Evolutionary conservation across 352 stramenopile genomes (phyloP).

Genomic region (Pythium angustatum): DNA sequence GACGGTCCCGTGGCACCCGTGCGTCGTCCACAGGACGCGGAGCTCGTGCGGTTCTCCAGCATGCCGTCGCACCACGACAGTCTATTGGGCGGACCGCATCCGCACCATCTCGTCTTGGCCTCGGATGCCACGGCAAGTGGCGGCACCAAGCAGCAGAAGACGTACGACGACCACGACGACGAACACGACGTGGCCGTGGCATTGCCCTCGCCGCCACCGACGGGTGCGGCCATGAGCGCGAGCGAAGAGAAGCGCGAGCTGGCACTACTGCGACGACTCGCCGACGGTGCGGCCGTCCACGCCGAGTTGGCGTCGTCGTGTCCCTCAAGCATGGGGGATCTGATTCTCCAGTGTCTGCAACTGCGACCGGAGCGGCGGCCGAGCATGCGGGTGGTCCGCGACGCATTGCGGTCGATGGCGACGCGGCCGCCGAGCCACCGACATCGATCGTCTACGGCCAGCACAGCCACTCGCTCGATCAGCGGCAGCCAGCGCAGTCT

Average conservation of each 20-base stretch:
- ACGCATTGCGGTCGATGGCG: slow-evolving; percentile 12
- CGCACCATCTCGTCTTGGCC: background rate
- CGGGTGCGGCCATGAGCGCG: background rate
- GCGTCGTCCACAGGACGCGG: slow-evolving; percentile 2
- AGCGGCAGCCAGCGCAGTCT: slow-evolving; percentile 10
- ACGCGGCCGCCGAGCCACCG: no score
- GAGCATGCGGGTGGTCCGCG: slow-evolving; percentile 7
- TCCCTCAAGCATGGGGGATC: slow-evolving; percentile 12
- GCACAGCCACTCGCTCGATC: background rate
- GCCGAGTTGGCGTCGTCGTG: slow-evolving; percentile 11
- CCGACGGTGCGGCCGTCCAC: background rate
- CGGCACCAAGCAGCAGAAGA: background rate
- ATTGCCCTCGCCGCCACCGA: background rate
- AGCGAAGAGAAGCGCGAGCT: slow-evolving; percentile 13
- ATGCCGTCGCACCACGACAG: slow-evolving; percentile 17
- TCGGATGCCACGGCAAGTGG: background rate
- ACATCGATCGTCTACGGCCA: slow-evolving; percentile 8
- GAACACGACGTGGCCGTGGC: no score
- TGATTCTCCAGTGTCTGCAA: slow-evolving; percentile 21
- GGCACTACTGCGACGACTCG: slow-evolving; percentile 16
- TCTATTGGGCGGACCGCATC: slow-evolving; percentile 8
- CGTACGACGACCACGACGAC: background rate
- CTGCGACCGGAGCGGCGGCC: slow-evolving; percentile 12
- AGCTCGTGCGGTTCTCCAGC: slow-evolving; percentile 16
- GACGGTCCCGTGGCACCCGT: background rate